Conservation (phyloP, 2,329 filamentous ascomycete species). For the Ophiocordyceps unilateralis region DNA sequence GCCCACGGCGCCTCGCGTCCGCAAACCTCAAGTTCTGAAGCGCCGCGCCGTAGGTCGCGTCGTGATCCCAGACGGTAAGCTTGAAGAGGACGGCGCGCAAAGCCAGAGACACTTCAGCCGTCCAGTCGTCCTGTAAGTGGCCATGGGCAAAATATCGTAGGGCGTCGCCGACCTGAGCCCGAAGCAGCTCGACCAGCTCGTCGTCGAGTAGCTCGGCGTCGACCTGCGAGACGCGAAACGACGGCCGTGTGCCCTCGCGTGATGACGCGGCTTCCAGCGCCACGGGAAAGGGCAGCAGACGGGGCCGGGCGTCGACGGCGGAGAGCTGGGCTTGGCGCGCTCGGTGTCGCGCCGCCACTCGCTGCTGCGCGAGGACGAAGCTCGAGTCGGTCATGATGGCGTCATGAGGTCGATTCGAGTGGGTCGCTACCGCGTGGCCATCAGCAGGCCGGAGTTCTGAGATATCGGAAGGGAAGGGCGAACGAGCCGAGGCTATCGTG, state of each 20-base stretch:
- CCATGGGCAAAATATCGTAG: constrained; percentile 69
- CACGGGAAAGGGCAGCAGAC: constrained; percentile 41
- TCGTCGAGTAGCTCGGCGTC: constrained; percentile 92
- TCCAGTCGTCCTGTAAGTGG: constrained; percentile 70
- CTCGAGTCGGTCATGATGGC: constrained; percentile 35
- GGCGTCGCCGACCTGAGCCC: constrained; percentile 71
- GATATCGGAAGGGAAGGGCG: no score
- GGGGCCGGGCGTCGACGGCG: constrained; percentile 21
- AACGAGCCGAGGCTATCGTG: no score
- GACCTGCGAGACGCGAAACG: constrained; percentile 87
- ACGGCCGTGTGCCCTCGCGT: constrained; percentile 63
- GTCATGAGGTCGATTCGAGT: background rate
- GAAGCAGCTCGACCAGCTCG: constrained; percentile 73
- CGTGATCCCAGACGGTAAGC: constrained; percentile 88
- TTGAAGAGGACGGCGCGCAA: constrained; percentile 79
- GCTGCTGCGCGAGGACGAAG: constrained; percentile 80
- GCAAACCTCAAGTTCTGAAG: constrained; percentile 84
- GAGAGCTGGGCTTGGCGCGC: constrained; percentile 53
- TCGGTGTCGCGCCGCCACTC: constrained; percentile 64
- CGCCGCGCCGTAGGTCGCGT: constrained; percentile 84
- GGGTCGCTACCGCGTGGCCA: no score
- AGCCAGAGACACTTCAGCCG: constrained; percentile 63
- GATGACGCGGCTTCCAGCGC: constrained; percentile 57
- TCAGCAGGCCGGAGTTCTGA: no score
- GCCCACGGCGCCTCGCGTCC: constrained; percentile 53